These are phyloP conservation scores for Gypsophila paniculata DNA, from an alignment of 179 eudicot species.

Conservation along the genomic window DNA sequence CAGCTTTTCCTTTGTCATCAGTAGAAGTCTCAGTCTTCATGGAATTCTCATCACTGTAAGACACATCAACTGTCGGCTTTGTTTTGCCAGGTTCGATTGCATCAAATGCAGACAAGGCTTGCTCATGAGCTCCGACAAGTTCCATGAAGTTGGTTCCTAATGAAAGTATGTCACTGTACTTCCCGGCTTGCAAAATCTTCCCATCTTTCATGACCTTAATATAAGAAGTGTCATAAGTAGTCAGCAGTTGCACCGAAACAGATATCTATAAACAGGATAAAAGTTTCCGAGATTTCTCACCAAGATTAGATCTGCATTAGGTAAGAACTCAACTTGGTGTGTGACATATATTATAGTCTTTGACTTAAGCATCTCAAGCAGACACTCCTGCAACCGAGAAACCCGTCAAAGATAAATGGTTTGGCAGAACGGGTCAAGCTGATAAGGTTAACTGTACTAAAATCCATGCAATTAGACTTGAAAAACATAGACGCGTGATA, in stretches of 20 bases:
- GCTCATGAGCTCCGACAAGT: slow-evolving; percentile 82
- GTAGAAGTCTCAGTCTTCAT: slow-evolving; percentile 24
- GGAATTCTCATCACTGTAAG: slow-evolving; percentile 12
- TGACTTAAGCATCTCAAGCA: slow-evolving; percentile 54
- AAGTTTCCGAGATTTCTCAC: slow-evolving; percentile 37
- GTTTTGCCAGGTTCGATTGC: slow-evolving; percentile 27
- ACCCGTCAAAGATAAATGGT: background rate
- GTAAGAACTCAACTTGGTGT: slow-evolving; percentile 87
- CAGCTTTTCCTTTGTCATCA: slow-evolving; percentile 29
- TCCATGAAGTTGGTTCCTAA: slow-evolving; percentile 80
- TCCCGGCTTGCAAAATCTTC: slow-evolving; percentile 67
- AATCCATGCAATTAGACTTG: background rate
- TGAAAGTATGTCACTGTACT: slow-evolving; percentile 58
- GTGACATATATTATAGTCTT: slow-evolving; percentile 86
- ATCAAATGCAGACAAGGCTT: slow-evolving; percentile 62
- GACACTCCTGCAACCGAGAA: slow-evolving; percentile 54
- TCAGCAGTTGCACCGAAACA: background rate
- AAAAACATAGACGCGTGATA: background rate
- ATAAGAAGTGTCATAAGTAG: background rate
- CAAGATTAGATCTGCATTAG: slow-evolving; percentile 76
- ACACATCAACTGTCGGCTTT: slow-evolving; percentile 17
- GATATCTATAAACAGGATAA: slow-evolving; percentile 1
- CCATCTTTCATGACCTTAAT: slow-evolving; percentile 87
- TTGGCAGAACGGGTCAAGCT: background rate
- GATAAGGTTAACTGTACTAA: background rate